phyloP scores from a whole-genome alignment of 164 flowering plant species.

The Saururus chinensis region DNA sequence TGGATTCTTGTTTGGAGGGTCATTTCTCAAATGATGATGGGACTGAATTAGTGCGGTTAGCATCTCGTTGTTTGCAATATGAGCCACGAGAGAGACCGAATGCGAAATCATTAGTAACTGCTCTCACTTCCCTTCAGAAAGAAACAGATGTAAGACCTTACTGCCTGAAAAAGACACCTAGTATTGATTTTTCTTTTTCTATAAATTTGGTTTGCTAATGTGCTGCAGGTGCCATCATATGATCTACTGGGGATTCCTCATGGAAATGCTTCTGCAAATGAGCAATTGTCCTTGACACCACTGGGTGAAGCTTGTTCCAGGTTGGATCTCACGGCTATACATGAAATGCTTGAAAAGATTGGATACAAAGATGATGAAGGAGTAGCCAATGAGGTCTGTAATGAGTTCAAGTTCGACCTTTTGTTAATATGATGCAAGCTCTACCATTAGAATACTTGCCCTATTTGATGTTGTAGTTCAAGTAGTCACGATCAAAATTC shows the following conservation, averaged over 20 bases:
- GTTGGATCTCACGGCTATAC: conserved; percentile 79
- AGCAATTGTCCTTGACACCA: conserved; percentile 50
- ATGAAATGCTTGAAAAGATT: conserved; percentile 69
- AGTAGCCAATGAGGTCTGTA: conserved; percentile 70
- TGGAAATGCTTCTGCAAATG: conserved; percentile 28
- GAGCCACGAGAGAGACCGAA: conserved; percentile 96
- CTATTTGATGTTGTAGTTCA: not conserved
- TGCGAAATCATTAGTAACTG: conserved; percentile 59
- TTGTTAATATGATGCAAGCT: not conserved
- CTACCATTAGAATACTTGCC: not conserved
- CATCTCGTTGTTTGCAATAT: conserved; percentile 83
- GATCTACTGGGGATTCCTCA: conserved; percentile 54
- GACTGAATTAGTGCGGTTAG: conserved; percentile 71
- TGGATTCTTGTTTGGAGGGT: conserved; percentile 90
- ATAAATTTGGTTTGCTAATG: not conserved
- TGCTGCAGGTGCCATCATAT: conserved; percentile 62
- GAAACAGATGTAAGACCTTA: conserved; percentile 58
- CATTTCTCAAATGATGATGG: conserved; percentile 87
- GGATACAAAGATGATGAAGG: conserved; percentile 97
- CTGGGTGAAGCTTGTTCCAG: conserved; percentile 85
- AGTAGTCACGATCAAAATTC: too few species aligned
- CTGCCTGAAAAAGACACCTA: not conserved
- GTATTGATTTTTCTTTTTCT: not conserved
- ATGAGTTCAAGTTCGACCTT: not conserved
- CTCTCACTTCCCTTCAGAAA: conserved; percentile 69